phyloP scores from a whole-genome alignment of 2,329 filamentous ascomycete species.

The Neodidymelliopsis sp. region DNA sequence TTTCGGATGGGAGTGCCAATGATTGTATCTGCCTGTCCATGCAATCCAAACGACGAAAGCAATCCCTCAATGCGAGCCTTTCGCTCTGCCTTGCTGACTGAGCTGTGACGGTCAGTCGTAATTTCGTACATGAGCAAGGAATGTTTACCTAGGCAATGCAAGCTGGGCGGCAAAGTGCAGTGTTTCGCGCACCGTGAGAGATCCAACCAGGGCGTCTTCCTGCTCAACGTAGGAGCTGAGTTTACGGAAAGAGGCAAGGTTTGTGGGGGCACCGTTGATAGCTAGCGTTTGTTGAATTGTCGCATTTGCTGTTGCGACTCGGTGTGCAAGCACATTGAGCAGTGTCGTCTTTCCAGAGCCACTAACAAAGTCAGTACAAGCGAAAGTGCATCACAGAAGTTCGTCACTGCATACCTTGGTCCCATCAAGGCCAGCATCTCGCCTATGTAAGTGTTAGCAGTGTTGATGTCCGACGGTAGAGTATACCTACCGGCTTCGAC shows the following conservation, averaged over 20 bases:
- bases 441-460: constrained; percentile 55
- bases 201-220: constrained; percentile 83
- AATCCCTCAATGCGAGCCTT: constrained; percentile 70
- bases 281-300: constrained; percentile 62
- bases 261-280: constrained; percentile 68
- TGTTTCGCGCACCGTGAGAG: constrained; percentile 81
- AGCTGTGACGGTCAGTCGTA: constrained; percentile 42
- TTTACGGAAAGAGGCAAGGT: constrained; percentile 65
- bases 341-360: constrained; percentile 82
- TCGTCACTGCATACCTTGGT: constrained; percentile 60
- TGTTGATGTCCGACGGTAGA: background rate
- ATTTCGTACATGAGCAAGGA: background rate
- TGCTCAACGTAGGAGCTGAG: constrained; percentile 85
- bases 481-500: constrained; percentile 64
- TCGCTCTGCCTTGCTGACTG: constrained; percentile 64
- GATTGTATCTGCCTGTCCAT: constrained; percentile 71
- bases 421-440: constrained; percentile 84
- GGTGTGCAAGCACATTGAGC: constrained; percentile 77
- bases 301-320: constrained; percentile 62
- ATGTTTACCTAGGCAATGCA: constrained; percentile 54
- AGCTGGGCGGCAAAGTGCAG: constrained; percentile 79
- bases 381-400: too few species aligned
- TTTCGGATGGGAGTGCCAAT: constrained; percentile 85
- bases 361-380: constrained; percentile 25
- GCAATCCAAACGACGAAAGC: constrained; percentile 75